A percentile compares a stretch with the other conserved stretches of the same genome.
Evolutionary conservation across 2,329 filamentous ascomycete species (phyloP).

Genomic region (Venturia pyrina): DNA sequence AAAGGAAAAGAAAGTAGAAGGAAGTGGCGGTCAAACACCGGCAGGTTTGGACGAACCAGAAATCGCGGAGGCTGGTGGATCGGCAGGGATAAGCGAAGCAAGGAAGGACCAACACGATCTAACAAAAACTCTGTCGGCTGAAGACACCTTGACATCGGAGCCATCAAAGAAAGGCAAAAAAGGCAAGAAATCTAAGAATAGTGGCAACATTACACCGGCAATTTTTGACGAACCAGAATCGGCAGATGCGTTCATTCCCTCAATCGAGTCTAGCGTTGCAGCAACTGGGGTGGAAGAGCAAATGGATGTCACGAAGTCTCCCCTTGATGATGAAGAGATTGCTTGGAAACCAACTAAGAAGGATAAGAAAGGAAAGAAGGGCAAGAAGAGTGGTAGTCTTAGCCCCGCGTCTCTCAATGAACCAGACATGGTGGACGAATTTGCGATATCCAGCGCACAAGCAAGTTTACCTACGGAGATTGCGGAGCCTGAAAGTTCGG

Average conservation of each 20-base stretch:
- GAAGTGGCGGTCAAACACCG: not conserved
- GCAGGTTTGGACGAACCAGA: not conserved
- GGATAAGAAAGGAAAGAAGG: too few relatives aligned
- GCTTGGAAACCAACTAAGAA: too few relatives aligned
- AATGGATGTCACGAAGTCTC: not conserved
- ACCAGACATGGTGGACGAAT: too few relatives aligned
- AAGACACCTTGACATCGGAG: not conserved
- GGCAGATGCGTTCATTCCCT: not conserved
- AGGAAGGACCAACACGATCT: not conserved
- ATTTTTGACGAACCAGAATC: not conserved
- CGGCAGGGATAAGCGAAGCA: not conserved
- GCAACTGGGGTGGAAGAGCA: not conserved
- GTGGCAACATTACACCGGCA: not conserved
- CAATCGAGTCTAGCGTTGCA: not conserved
- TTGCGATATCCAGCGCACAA: too few relatives aligned
- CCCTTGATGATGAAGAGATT: not conserved
- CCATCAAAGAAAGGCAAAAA: conserved; percentile 21
- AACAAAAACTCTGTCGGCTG: not conserved
- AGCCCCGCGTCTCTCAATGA: too few relatives aligned
- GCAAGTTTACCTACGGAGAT: too few relatives aligned
- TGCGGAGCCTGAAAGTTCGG: too few relatives aligned
- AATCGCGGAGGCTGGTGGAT: not conserved
- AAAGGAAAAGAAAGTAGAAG: not conserved
- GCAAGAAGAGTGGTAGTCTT: too few relatives aligned
- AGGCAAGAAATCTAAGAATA: conserved; percentile 12